Conservation (phyloP, 2,329 filamentous ascomycete species). For the Fulvia fulva region DNA sequence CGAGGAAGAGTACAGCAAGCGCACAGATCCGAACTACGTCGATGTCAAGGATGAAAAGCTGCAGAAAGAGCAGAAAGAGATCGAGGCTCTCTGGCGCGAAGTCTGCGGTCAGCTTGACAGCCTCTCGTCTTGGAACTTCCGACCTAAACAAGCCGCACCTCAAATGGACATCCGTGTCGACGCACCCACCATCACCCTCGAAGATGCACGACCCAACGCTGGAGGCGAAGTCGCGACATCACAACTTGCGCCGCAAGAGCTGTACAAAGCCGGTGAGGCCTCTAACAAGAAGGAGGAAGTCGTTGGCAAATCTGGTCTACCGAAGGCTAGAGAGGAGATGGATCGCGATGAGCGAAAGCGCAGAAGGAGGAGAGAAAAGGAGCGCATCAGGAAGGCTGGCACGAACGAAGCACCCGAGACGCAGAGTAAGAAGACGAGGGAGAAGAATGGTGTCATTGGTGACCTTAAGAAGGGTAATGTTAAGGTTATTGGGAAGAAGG, state of each 20-base stretch:
- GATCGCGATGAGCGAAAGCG: slow-evolving; percentile 78
- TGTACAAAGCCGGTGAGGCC: slow-evolving; percentile 73
- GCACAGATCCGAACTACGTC: slow-evolving; percentile 73
- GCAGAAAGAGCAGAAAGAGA: slow-evolving; percentile 69
- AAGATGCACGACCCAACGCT: slow-evolving; percentile 85
- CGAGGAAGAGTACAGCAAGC: slow-evolving; percentile 83
- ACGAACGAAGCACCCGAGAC: slow-evolving; percentile 38
- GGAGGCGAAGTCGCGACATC: slow-evolving; percentile 67
- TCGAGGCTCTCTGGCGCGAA: slow-evolving; percentile 77
- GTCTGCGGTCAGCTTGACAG: slow-evolving; percentile 78
- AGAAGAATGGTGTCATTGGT: slow-evolving; percentile 57
- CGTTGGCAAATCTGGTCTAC: slow-evolving; percentile 68
- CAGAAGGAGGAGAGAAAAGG: slow-evolving; percentile 68
- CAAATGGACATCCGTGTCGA: slow-evolving; percentile 82
- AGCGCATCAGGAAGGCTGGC: slow-evolving; percentile 68
- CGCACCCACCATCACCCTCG: slow-evolving; percentile 87
- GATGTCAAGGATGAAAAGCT: slow-evolving; percentile 79
- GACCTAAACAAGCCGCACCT: slow-evolving; percentile 78
- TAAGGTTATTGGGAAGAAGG: slow-evolving; percentile 86
- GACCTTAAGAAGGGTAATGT: slow-evolving; percentile 81
- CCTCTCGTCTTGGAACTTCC: slow-evolving; percentile 92
- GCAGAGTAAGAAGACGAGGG: slow-evolving; percentile 55
- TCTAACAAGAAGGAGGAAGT: slow-evolving; percentile 62
- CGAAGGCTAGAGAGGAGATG: slow-evolving; percentile 80
- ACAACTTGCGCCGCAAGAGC: slow-evolving; percentile 87